A percentile compares a stretch with the other conserved stretches of the same genome.
These are phyloP conservation scores for Lepraria neglecta DNA, from an alignment of 495 filamentous ascomycete species.

Conservation along the genomic window DNA sequence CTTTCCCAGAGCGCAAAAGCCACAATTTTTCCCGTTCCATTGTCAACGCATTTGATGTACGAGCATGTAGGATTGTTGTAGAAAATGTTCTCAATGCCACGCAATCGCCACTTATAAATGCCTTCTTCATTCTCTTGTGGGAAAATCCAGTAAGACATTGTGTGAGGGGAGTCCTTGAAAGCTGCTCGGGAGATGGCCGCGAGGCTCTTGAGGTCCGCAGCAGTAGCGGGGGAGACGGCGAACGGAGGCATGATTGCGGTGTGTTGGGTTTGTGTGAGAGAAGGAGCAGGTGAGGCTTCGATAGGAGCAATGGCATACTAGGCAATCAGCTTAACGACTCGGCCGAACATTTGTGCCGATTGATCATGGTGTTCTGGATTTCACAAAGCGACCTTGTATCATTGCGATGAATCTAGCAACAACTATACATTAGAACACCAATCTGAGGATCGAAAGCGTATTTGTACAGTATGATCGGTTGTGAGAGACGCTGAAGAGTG, in stretches of 20 bases:
- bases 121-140: slow-evolving; percentile 5
- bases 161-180: neutral
- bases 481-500: no score
- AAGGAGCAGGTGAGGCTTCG: neutral
- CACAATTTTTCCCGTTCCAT: slow-evolving; percentile 1
- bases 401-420: no score
- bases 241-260: neutral
- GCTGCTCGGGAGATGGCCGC: slow-evolving; percentile 6
- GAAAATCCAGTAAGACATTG: slow-evolving; percentile 18
- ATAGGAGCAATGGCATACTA: neutral
- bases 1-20: slow-evolving; percentile 17
- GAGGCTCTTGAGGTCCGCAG: slow-evolving; percentile 6
- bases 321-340: neutral
- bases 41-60: slow-evolving; percentile 14
- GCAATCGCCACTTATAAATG: slow-evolving; percentile 13
- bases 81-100: neutral
- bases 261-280: neutral
- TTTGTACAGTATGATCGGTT: no score
- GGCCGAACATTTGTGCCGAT: no score
- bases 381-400: no score
- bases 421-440: no score
- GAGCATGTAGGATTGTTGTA: slow-evolving; percentile 9
- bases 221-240: neutral
- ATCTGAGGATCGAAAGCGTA: no score
- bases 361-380: no score